Conservation (phyloP, 805 yeast genomes). For the Zygosaccharomyces bisporus region DNA sequence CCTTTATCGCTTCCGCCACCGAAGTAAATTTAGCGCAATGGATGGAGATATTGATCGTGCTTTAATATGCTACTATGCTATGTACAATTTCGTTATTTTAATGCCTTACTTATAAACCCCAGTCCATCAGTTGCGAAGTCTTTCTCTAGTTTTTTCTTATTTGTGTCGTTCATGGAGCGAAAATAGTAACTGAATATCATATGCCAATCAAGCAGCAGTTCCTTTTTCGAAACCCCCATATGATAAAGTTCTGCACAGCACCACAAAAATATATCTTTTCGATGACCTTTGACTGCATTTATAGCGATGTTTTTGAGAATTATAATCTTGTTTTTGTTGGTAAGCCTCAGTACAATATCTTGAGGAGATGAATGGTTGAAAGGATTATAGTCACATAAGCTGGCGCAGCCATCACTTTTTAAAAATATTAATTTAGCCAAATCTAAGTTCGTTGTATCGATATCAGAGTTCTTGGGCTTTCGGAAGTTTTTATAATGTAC, state of each 20-base stretch:
- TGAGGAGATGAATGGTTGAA: constrained; percentile 21
- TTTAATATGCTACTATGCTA: background rate
- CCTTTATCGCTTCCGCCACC: constrained; percentile 23
- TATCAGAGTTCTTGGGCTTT: background rate
- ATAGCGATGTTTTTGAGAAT: constrained; percentile 29
- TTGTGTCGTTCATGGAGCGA: constrained; percentile 12
- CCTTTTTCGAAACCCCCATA: constrained; percentile 23
- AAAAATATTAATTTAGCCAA: constrained; percentile 24
- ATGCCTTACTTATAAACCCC: constrained; percentile 10
- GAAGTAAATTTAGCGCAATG: constrained; percentile 11
- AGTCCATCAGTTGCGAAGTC: constrained; percentile 10
- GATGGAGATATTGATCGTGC: background rate
- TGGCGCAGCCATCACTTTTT: constrained; percentile 9
- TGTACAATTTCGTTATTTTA: constrained; percentile 9
- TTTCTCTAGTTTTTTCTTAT: constrained; percentile 11
- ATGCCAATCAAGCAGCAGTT: constrained; percentile 29
- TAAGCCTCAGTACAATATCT: constrained; percentile 19
- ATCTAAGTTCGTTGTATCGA: constrained; percentile 16
- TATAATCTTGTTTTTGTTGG: constrained; percentile 20
- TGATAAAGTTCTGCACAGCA: constrained; percentile 24
- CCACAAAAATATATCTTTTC: constrained; percentile 29
- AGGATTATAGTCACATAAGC: constrained; percentile 21
- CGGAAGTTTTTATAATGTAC: constrained; percentile 13
- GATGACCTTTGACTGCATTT: constrained; percentile 16
- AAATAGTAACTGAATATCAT: constrained; percentile 22